phyloP scores from a whole-genome alignment of 2,329 filamentous ascomycete species.

The Ophiobolus disseminans region DNA sequence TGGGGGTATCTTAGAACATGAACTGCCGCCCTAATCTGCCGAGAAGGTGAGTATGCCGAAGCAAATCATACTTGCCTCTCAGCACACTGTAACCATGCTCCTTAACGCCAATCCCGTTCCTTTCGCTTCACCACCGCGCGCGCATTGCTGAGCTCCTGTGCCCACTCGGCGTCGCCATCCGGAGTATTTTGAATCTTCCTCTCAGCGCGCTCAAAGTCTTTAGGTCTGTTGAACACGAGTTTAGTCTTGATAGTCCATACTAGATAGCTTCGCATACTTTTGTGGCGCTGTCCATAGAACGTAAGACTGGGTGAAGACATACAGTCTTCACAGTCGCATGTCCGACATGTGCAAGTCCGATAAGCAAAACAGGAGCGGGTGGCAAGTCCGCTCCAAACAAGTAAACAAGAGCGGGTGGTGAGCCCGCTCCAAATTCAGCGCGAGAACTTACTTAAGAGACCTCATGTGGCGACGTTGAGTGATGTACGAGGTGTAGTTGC shows the following conservation, averaged over 20 bases:
- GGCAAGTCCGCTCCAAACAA: background rate
- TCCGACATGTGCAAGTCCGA: background rate
- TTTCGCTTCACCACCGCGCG: background rate
- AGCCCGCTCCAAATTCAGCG: constrained; percentile 10
- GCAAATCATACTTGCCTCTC: constrained; percentile 23
- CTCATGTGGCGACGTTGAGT: constrained; percentile 70
- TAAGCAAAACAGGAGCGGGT: background rate
- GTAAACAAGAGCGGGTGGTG: background rate
- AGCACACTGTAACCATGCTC: no score
- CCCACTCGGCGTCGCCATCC: constrained; percentile 3
- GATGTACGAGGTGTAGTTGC: constrained; percentile 79
- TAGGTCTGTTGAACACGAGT: constrained; percentile 12
- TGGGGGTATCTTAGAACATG: constrained; percentile 3
- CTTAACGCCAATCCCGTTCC: background rate
- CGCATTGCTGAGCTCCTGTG: constrained; percentile 1
- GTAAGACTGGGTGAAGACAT: background rate
- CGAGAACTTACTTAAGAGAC: constrained; percentile 34
- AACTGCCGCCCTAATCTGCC: constrained; percentile 12
- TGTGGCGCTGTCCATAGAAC: background rate
- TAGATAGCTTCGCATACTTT: background rate
- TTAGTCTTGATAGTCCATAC: background rate
- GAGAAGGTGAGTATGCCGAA: constrained; percentile 21
- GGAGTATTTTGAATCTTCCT: background rate
- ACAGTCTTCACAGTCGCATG: background rate
- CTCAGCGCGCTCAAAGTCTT: constrained; percentile 1